phyloP scores from a whole-genome alignment of 1,139 yeast genomes.

The Scheffersomyces titani region DNA sequence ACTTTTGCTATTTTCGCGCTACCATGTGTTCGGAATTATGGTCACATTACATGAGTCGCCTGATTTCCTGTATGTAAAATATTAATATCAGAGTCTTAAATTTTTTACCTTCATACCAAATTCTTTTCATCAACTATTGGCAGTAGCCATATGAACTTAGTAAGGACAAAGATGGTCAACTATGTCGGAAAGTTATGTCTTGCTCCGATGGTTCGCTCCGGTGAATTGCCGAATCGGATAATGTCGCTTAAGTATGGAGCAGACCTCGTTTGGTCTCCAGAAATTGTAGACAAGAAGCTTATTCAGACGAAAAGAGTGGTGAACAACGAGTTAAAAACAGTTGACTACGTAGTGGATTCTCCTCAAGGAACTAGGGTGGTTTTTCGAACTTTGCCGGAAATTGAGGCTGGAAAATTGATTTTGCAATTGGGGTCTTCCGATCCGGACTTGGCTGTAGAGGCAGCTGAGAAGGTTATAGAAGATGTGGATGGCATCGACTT shows the following conservation, averaged over 20 bases:
- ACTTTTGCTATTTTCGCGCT: neutral
- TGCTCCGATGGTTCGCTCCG: conserved; percentile 96
- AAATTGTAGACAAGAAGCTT: conserved; percentile 83
- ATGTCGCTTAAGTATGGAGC: conserved; percentile 83
- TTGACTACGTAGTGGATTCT: conserved; percentile 48
- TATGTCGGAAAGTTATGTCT: conserved; percentile 70
- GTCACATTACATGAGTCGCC: neutral
- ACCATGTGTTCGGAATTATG: neutral
- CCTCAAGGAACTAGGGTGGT: conserved; percentile 42
- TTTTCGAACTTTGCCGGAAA: conserved; percentile 68
- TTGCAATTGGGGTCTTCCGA: conserved; percentile 90
- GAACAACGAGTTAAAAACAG: conserved; percentile 56
- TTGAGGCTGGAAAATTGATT: conserved; percentile 65
- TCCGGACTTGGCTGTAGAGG: conserved; percentile 83
- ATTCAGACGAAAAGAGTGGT: conserved; percentile 63
- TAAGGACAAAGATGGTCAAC: conserved; percentile 15
- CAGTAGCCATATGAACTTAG: conserved; percentile 25
- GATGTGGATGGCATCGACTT: conserved; percentile 94
- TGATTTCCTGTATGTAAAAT: neutral
- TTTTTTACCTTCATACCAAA: neutral
- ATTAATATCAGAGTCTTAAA: neutral
- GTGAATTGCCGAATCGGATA: conserved; percentile 88
- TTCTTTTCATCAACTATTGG: neutral
- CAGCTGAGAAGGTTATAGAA: conserved; percentile 73
- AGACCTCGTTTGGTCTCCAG: conserved; percentile 96